phyloP scores from a whole-genome alignment of 2,329 filamentous ascomycete species.

The Hypoxylon sp. region DNA sequence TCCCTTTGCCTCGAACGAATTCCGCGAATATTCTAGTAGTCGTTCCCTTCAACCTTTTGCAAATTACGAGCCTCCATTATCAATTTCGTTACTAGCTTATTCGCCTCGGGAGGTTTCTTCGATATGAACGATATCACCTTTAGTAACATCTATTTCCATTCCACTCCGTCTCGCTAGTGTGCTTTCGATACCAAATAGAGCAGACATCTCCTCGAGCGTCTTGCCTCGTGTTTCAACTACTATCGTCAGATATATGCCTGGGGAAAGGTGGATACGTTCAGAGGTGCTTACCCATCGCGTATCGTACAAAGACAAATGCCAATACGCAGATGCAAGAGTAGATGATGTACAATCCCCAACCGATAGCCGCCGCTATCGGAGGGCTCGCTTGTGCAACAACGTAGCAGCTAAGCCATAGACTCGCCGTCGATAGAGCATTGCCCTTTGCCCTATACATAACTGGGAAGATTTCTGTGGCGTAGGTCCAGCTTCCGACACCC shows the following conservation, averaged over 20 bases:
- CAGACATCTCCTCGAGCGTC: slow-evolving; percentile 45
- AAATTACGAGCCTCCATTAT: neutral
- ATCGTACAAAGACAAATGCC: slow-evolving; percentile 51
- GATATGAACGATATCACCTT: slow-evolving; percentile 10
- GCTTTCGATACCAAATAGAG: slow-evolving; percentile 42
- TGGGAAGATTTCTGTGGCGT: slow-evolving; percentile 50
- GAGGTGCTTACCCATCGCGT: slow-evolving; percentile 42
- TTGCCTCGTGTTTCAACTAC: slow-evolving; percentile 46
- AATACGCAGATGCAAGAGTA: slow-evolving; percentile 49
- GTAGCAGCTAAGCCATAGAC: slow-evolving; percentile 51
- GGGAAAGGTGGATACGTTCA: too few relatives aligned
- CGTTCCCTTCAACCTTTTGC: neutral
- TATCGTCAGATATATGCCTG: slow-evolving; percentile 4
- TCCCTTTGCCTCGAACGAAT: neutral
- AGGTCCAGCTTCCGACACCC: slow-evolving; percentile 49
- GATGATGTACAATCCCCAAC: slow-evolving; percentile 51
- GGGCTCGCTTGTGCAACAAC: slow-evolving; percentile 46
- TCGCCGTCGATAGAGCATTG: slow-evolving; percentile 50
- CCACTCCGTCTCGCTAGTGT: slow-evolving; percentile 33
- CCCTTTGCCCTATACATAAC: slow-evolving; percentile 47
- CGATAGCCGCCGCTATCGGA: slow-evolving; percentile 47
- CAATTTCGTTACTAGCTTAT: neutral
- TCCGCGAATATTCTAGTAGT: neutral
- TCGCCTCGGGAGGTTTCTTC: slow-evolving; percentile 7
- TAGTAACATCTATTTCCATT: slow-evolving; percentile 14